Conservation (phyloP, 2,329 filamentous ascomycete species). For the Gnomoniopsis sp. region DNA sequence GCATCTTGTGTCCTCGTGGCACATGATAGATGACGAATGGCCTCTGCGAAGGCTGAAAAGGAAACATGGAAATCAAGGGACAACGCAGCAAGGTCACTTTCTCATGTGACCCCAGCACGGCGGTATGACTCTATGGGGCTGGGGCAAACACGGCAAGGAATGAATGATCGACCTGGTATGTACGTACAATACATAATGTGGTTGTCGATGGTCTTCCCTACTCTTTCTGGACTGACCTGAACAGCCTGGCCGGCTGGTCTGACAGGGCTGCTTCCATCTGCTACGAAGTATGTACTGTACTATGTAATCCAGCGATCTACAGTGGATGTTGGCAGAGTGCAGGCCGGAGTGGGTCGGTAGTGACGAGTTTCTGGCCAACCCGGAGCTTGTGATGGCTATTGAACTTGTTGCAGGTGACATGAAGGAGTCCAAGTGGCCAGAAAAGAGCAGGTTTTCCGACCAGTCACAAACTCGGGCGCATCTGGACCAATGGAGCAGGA, state of each 20-base stretch:
- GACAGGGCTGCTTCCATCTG: no score
- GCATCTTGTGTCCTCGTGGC: conserved; percentile 1
- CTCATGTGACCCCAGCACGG: neutral
- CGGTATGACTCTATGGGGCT: neutral
- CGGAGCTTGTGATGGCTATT: neutral
- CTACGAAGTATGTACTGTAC: neutral
- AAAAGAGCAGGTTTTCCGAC: conserved; percentile 14
- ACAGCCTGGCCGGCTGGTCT: no score
- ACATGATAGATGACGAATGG: neutral
- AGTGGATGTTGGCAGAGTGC: neutral
- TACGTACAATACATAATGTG: no score
- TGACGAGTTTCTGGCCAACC: conserved; percentile 15
- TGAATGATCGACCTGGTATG: neutral
- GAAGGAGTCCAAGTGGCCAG: conserved; percentile 13
- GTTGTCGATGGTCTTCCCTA: neutral
- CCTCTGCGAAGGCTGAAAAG: neutral
- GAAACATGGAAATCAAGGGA: neutral
- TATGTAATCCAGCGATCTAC: no score
- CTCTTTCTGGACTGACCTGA: no score
- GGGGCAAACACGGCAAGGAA: neutral
- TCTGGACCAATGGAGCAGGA: conserved; percentile 7
- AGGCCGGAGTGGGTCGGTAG: neutral
- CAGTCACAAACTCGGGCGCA: conserved; percentile 7
- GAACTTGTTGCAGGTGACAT: neutral
- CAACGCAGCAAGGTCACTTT: neutral